Evolutionary conservation across 306 rosid genomes (phyloP).

Genomic region (Luffa aegyptiaca): DNA sequence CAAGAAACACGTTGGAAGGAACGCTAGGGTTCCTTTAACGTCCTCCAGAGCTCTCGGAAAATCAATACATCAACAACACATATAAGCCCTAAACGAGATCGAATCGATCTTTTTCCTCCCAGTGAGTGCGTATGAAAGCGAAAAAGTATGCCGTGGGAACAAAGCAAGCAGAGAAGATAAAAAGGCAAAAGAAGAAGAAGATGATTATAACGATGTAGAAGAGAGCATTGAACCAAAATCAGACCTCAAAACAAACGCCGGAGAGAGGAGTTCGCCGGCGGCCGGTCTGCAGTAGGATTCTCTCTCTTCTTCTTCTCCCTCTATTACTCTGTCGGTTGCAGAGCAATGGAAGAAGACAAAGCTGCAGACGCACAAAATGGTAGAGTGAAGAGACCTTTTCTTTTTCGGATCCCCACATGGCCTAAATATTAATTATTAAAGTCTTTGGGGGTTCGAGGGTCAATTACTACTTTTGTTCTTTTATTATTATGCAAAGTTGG

Average conservation of each 20-base stretch:
- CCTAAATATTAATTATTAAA: constrained; percentile 9
- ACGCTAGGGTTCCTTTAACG: constrained; percentile 25
- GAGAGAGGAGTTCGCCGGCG: neutral
- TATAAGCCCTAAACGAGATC: neutral
- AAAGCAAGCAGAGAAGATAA: constrained; percentile 22
- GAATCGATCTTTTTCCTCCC: constrained; percentile 11
- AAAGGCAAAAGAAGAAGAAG: constrained; percentile 9
- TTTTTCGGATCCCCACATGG: constrained; percentile 23
- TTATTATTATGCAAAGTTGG: neutral
- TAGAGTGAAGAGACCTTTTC: neutral
- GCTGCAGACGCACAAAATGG: constrained; percentile 9
- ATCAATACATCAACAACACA: neutral
- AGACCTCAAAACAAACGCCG: neutral
- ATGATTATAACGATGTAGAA: neutral
- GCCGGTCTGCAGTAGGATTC: constrained; percentile 1
- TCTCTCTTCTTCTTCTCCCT: constrained; percentile 10
- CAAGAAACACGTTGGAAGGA: neutral
- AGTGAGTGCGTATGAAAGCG: constrained; percentile 14
- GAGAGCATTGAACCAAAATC: constrained; percentile 15
- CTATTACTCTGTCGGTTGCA: constrained; percentile 4
- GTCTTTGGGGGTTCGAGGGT: neutral
- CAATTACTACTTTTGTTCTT: neutral
- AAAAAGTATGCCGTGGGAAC: constrained; percentile 29
- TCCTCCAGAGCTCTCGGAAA: constrained; percentile 13
- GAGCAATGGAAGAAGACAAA: constrained; percentile 15